Conservation (phyloP, 352 stramenopile genomes). For the Pilasporangium apinafurcum region DNA sequence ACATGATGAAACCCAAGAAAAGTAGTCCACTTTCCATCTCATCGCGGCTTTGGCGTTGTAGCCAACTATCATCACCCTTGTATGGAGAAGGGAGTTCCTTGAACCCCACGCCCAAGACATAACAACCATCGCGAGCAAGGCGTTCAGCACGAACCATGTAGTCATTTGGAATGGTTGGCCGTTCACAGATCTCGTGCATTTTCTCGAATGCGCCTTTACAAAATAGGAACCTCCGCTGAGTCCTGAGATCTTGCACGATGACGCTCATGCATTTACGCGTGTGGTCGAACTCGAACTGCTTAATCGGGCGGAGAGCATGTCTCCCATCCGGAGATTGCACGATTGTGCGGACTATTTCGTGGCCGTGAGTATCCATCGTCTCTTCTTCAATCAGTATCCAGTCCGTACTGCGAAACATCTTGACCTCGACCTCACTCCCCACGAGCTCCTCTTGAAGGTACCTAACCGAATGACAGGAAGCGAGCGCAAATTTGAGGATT, state of each 20-base stretch:
- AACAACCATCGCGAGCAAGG: slow-evolving; percentile 51
- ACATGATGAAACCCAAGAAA: slow-evolving; percentile 67
- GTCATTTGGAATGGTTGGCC: slow-evolving; percentile 39
- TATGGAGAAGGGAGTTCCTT: slow-evolving; percentile 2
- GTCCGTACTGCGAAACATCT: slow-evolving; percentile 49
- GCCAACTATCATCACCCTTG: too few species aligned
- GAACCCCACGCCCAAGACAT: slow-evolving; percentile 58
- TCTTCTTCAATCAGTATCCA: slow-evolving; percentile 19
- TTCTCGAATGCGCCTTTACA: slow-evolving; percentile 68
- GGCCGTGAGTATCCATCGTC: slow-evolving; percentile 13
- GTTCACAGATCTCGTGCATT: slow-evolving; percentile 40
- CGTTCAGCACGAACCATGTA: slow-evolving; percentile 26
- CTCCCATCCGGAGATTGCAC: too few species aligned
- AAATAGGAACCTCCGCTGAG: slow-evolving; percentile 35
- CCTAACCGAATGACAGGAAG: slow-evolving; percentile 56
- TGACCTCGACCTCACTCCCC: slow-evolving; percentile 67
- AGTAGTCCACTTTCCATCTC: slow-evolving; percentile 37
- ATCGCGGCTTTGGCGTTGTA: slow-evolving; percentile 27
- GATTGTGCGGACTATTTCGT: too few species aligned
- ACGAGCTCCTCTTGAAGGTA: slow-evolving; percentile 29
- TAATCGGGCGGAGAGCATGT: slow-evolving; percentile 38
- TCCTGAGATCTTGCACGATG: slow-evolving; percentile 30
- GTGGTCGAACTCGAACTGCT: slow-evolving; percentile 81
- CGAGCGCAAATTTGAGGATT: slow-evolving; percentile 21
- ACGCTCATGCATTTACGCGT: slow-evolving; percentile 74